These are phyloP conservation scores for Apiotrichum sp. DNA, from an alignment of 1,284 basidiomycete species.

Conservation along the genomic window DNA sequence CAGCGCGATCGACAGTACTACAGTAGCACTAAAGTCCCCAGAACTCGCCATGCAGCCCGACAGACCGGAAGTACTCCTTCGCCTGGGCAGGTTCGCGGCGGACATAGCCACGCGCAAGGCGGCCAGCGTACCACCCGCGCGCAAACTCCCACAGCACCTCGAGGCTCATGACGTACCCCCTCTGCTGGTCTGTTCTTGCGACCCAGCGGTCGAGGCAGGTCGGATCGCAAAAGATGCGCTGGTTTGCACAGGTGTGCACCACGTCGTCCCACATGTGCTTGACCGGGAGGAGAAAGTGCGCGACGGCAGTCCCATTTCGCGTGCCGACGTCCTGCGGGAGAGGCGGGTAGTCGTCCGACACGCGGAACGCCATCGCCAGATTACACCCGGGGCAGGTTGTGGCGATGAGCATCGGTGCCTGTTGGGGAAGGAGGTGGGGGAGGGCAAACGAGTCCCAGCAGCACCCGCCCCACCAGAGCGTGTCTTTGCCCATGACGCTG, in stretches of 20 bases:
- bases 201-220: conserved; percentile 5
- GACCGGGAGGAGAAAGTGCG: conserved; percentile 8
- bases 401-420: conserved; percentile 4
- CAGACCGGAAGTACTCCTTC: conserved; percentile 9
- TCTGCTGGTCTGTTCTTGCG: not conserved
- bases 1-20: not conserved
- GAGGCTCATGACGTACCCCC: conserved; percentile 7
- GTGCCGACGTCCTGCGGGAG: not conserved
- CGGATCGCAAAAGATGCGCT: conserved; percentile 5
- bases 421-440: not conserved
- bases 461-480: conserved; percentile 5
- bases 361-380: conserved; percentile 1
- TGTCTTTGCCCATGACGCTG: conserved; percentile 5
- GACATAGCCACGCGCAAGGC: conserved; percentile 1
- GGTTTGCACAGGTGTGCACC: conserved; percentile 7
- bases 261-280: conserved; percentile 8
- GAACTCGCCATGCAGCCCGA: conserved; percentile 3
- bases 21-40: conserved; percentile 5
- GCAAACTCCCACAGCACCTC: conserved; percentile 10
- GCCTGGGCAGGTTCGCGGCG: conserved; percentile 4
- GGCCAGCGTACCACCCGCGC: conserved; percentile 6
- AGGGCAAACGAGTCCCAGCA: conserved; percentile 8
- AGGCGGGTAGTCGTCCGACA: not conserved
- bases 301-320: not conserved
- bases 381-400: conserved; percentile 5